Evolutionary conservation across 306 rosid genomes (phyloP).

Genomic region (Gastrolobium villosum): DNA sequence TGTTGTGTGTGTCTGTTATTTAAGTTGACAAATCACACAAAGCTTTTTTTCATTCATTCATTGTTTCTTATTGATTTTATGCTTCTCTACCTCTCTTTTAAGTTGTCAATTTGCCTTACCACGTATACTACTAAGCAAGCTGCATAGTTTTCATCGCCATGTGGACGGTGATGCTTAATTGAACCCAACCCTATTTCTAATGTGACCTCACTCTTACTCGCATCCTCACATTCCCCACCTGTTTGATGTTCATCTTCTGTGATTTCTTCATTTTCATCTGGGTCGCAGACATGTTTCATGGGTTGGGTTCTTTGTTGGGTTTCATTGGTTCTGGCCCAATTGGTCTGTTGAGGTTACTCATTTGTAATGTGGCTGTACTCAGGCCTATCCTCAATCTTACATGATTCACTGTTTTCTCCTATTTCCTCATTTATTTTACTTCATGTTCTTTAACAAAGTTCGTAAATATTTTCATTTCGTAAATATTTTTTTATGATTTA

Average conservation of each 20-base stretch:
- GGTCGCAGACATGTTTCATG: not conserved
- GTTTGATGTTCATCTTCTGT: not conserved
- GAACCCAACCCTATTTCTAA: slow-evolving; percentile 15
- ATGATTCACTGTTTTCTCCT: no score
- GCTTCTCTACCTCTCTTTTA: not conserved
- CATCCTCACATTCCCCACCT: not conserved
- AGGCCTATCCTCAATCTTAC: no score
- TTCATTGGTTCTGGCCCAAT: no score
- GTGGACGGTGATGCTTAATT: slow-evolving; percentile 40
- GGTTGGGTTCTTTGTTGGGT: no score
- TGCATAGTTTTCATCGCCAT: slow-evolving; percentile 45
- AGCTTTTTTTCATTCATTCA: not conserved
- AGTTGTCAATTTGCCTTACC: not conserved
- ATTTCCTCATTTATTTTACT: no score
- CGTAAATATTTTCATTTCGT: no score
- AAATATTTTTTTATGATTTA: no score
- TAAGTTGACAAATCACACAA: not conserved
- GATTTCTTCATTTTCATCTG: not conserved
- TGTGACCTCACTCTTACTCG: not conserved
- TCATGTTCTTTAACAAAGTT: no score
- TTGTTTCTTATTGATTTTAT: not conserved
- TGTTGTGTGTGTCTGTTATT: not conserved
- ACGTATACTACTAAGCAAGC: not conserved
- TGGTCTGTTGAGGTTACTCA: no score
- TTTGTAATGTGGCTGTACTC: no score